Evolutionary conservation across 2,329 filamentous ascomycete species (phyloP), one percentile per base, ranked within the genome.

Genomic region (Aspergillus floridensis): DNA sequence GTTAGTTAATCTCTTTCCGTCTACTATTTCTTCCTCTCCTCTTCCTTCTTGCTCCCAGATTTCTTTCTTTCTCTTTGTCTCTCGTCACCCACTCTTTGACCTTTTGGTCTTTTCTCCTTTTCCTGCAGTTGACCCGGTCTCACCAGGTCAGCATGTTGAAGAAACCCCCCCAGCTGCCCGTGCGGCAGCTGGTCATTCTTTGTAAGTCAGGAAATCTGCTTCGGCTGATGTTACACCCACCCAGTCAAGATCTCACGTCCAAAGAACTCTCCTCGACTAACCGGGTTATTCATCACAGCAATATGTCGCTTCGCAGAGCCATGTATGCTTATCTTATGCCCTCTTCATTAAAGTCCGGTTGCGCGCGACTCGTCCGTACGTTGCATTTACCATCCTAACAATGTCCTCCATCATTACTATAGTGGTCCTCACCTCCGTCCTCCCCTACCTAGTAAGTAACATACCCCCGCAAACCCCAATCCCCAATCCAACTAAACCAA

Each of bases 221-320:
- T 53, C 47, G 51, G 26, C 26, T 8, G 26, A 2, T 8, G 26
- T 29, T 29, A 29, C 26, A 29, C 8, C 26, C 22, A 22, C 22
- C 26, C 26, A 8, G 7, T 8, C 7, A 8, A 29, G 2, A 29
- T 29, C 7, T 29, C 26, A 29, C 26, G 7, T 7, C 26, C 5
- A 29, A 29, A 29, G 26, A 29, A 29, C 7, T 22, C 26, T 29
- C 32, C 59, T 65, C 16, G 56, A 52, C 56, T 61, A 54, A 59
- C 26, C 50, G 5, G 7, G 7, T 6, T 26, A 22, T 51, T 57
- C 21, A 54, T 57, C 32, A 91, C 66, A 92, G 90, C 89, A 72
- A 83, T 92, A 78, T 91, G 89, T 71, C 84, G 90, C 70, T 89
- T 93, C 70, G 88, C 90, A 61, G 90, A 93, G 72, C 90, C 90